Percentiles rank a stretch among this genome's conserved stretches.
These are phyloP conservation scores for Fusarium setosum DNA, from an alignment of 2,329 filamentous ascomycete species.

Conservation along the genomic window DNA sequence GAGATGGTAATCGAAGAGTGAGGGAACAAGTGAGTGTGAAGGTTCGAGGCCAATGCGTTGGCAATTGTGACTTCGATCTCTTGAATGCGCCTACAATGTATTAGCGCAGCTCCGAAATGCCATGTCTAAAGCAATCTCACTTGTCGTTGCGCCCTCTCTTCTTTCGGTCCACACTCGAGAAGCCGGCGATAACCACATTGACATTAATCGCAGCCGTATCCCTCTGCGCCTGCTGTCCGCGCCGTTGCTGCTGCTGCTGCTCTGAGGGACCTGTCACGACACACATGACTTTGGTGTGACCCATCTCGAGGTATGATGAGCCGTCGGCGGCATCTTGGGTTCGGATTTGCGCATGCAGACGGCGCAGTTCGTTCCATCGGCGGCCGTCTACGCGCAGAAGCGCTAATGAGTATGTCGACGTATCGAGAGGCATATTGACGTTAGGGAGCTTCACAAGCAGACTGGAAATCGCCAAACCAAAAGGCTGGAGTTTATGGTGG, in stretches of 20 bases:
- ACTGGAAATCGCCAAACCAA: conserved; percentile 7
- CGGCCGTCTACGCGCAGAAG: conserved; percentile 85
- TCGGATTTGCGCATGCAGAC: conserved; percentile 87
- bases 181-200: conserved; percentile 86
- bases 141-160: conserved; percentile 81
- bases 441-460: conserved; percentile 6
- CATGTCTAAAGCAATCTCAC: conserved; percentile 58
- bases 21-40: conserved; percentile 90
- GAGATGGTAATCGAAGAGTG: conserved; percentile 86
- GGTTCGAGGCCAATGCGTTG: conserved; percentile 78
- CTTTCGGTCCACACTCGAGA: conserved; percentile 88
- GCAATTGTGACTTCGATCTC: conserved; percentile 86
- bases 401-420: conserved; percentile 88
- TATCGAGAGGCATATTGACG: conserved; percentile 86
- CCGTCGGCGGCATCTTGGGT: conserved; percentile 94
- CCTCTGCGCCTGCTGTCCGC: conserved; percentile 58
- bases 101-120: background rate
- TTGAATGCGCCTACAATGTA: conserved; percentile 72
- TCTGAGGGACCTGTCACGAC: conserved; percentile 89
- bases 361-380: conserved; percentile 96
- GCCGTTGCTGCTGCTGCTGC: conserved; percentile 51
- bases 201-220: conserved; percentile 74
- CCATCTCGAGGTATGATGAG: conserved; percentile 94
- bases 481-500: conserved; percentile 35
- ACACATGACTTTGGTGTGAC: conserved; percentile 97